Conservation (phyloP, 306 rosid species). For the Vicia sativa region DNA sequence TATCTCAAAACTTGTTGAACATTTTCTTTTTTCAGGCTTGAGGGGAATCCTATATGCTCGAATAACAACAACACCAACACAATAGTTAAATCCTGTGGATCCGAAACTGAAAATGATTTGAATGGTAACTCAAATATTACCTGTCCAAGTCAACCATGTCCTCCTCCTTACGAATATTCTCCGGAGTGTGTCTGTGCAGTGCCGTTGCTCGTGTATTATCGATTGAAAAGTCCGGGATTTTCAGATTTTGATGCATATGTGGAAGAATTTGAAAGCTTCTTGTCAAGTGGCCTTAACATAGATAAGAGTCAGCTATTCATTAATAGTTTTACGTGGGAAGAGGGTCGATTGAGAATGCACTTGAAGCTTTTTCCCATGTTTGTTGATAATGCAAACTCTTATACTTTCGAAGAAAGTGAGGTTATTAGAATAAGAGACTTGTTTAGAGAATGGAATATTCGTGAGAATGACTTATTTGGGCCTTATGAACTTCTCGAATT, state of each 20-base stretch:
- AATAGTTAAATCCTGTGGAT: conserved; percentile 53
- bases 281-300: conserved; percentile 55
- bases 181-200: conserved; percentile 58
- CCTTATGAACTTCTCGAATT: conserved; percentile 76
- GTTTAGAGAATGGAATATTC: conserved; percentile 67
- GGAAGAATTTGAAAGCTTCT: conserved; percentile 44
- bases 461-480: conserved; percentile 62
- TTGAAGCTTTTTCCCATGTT: conserved; percentile 73
- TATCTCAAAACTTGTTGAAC: background rate
- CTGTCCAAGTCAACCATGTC: conserved; percentile 58
- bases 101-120: conserved; percentile 38
- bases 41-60: conserved; percentile 81
- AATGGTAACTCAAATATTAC: conserved; percentile 32
- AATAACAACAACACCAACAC: conserved; percentile 32
- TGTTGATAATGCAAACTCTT: conserved; percentile 34
- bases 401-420: conserved; percentile 54
- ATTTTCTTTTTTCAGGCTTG: conserved; percentile 63
- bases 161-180: conserved; percentile 63
- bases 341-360: conserved; percentile 65
- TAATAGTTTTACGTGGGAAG: conserved; percentile 54
- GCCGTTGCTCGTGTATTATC: conserved; percentile 66
- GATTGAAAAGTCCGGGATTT: conserved; percentile 92
- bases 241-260: conserved; percentile 57
- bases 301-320: conserved; percentile 54
- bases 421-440: conserved; percentile 49